A percentile compares a stretch with the other conserved stretches of the same genome.
phyloP scores from a whole-genome alignment of 2,329 filamentous ascomycete genomes.

The Scedosporium apiospermum region DNA sequence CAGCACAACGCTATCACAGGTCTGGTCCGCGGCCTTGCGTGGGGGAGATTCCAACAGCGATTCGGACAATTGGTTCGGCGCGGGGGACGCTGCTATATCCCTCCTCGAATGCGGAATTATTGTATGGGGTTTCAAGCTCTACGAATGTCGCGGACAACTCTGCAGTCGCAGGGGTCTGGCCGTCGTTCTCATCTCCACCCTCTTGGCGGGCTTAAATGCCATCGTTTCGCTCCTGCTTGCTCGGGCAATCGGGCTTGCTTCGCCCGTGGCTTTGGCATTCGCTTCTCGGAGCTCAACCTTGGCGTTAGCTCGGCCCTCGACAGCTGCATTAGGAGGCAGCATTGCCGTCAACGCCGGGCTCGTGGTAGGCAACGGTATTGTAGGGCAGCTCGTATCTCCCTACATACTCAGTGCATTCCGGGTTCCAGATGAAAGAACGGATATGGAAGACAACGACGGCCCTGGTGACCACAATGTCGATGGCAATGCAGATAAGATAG shows the following conservation, averaged over 20 bases:
- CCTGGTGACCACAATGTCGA: not conserved
- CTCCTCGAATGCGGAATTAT: constrained; percentile 42
- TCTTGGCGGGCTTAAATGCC: constrained; percentile 28
- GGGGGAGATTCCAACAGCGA: constrained; percentile 6
- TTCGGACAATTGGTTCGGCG: constrained; percentile 27
- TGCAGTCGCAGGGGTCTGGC: constrained; percentile 31
- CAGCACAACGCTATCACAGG: constrained; percentile 22
- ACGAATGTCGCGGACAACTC: constrained; percentile 37
- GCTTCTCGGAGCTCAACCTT: constrained; percentile 41
- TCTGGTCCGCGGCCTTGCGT: constrained; percentile 21
- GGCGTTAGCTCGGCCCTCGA: constrained; percentile 37
- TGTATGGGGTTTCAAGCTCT: constrained; percentile 44
- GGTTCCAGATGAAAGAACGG: constrained; percentile 10
- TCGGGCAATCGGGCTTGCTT: constrained; percentile 25
- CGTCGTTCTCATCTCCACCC: constrained; percentile 25
- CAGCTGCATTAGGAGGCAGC: constrained; percentile 34
- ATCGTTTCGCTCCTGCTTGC: constrained; percentile 28
- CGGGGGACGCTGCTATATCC: constrained; percentile 37
- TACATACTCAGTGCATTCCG: constrained; percentile 21
- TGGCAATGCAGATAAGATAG: not conserved
- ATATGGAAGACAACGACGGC: not conserved
- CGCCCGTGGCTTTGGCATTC: constrained; percentile 31
- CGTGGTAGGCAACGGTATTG: constrained; percentile 41
- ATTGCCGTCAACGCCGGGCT: constrained; percentile 37
- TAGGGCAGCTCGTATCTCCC: constrained; percentile 30